Evolutionary conservation across 2,329 filamentous ascomycete species (phyloP), one percentile per base, ranked within the genome.

Genomic region (Hypomyces rosellus): DNA sequence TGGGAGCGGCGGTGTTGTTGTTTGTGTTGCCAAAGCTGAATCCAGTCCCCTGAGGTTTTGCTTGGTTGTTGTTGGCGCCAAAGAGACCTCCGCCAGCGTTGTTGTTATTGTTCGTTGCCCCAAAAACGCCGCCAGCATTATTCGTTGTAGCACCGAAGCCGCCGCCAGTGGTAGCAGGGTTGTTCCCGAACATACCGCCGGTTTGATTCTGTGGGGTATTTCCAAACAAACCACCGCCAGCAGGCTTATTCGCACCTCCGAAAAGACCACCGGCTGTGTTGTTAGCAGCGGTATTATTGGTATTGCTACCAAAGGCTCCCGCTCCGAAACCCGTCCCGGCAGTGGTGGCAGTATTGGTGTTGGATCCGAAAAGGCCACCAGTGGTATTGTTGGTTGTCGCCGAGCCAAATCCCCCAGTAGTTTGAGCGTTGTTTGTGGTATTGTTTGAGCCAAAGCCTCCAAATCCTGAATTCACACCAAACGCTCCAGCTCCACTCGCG

Each of bases 401-500:
- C 16, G 52, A 16, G 34, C 52, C 52, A 15, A 54, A 54, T 16
- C 52, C 52, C 15, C 69, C 58, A 34, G 63, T 67, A 30, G 60
- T 61, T 49, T 67, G 69, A 37, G 69, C 54, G 42, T 57, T 64
- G 49, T 52, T 60, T 14, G 63, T 46, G 46, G 59, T 59, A 55
- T 65, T 66, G 52, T 59, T 71, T 34, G 68, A 55, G 25, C 74
- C 73, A 48, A 78, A 78, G 25, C 77, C 78, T 8, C 75, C 73
- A 58, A 80, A 75, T 44, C 68, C 67, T 16, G 75, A 76, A 58
- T 66, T 67, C 22, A 84, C 76, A 15, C 90, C 92, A 67, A 96
- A 96, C 7, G 86, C 88, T 52, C 90, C 90, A 57, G 90, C 86
- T 30, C 89, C 89, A 54, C 86, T 89, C 39, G 80, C 78, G 68